A percentile compares a stretch with the other conserved stretches of the same genome.
These are phyloP conservation scores for Aureobasidium sp. DNA, from an alignment of 2,329 filamentous ascomycete genomes.

Conservation along the genomic window DNA sequence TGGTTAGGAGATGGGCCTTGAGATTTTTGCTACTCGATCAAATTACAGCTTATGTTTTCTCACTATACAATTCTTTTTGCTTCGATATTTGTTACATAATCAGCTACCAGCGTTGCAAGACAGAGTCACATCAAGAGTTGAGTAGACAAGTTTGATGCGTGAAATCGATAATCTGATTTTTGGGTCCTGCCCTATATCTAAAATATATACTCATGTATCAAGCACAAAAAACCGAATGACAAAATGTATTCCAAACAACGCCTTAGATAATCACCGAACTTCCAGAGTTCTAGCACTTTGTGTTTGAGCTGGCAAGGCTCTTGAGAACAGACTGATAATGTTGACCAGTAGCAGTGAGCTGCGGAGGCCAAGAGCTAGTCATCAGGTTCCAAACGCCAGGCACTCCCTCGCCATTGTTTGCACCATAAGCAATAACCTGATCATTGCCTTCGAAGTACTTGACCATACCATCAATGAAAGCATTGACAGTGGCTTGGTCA, in stretches of 20 bases:
- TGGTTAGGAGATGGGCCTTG: too few relatives aligned
- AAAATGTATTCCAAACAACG: too few relatives aligned
- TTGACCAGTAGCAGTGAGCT: slow-evolving; percentile 6
- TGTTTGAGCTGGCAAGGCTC: neutral
- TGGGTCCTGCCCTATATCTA: neutral
- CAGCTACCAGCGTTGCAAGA: too few relatives aligned
- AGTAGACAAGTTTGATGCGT: too few relatives aligned
- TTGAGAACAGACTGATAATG: slow-evolving; percentile 10
- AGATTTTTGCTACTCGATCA: neutral
- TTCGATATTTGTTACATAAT: neutral
- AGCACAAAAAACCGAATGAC: neutral
- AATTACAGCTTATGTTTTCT: too few relatives aligned
- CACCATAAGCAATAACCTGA: slow-evolving; percentile 20
- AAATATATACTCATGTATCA: neutral
- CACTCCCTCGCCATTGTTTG: slow-evolving; percentile 20
- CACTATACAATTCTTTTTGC: too few relatives aligned
- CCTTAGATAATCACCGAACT: too few relatives aligned
- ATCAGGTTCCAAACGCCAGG: slow-evolving; percentile 11
- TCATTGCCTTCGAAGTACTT: slow-evolving; percentile 18
- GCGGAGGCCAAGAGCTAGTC: slow-evolving; percentile 1
- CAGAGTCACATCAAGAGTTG: too few relatives aligned
- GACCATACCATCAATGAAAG: slow-evolving; percentile 18
- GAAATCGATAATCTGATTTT: neutral
- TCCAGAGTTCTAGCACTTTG: neutral
- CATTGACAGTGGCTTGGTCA: slow-evolving; percentile 18